Evolutionary conservation across 306 rosid species (phyloP), one percentile per base, ranked within the genome.

Genomic region (Myrica gale): DNA sequence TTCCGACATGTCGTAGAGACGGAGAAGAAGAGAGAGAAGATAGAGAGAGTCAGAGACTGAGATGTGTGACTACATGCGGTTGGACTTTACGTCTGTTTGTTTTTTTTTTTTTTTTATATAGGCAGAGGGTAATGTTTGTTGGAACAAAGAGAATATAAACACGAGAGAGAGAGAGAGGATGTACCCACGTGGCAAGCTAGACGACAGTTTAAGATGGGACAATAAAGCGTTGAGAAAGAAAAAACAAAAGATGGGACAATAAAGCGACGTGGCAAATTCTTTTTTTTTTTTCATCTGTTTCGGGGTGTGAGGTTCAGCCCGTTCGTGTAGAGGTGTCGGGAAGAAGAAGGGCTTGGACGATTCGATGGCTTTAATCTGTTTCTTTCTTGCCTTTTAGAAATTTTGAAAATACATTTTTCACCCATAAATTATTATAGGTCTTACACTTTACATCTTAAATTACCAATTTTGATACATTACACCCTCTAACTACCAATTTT

Each of bases 1-100:
- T 11, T 83, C 81, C 68, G 90, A 86, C 93, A 91, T 88, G 84
- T 62, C 76, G 78, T 48, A 23, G 57, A 4, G 23, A 65, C 0
- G 54, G 56, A 15, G 6, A 26, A 68, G 12, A 9, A 20, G 52
- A 41, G 78, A 48, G 66, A 68, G 12, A 9, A 20, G 52, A 41
- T 76, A 48, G 66, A 48, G 45, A 41, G 51, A 58, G 47, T 21
- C 62, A 12, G 50, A 16, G 78, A 72, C 46, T 39, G 23, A 65
- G 62, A 68, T 42, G 53, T 9, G 16, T 17, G 69, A 10, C 16
- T 4, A 51, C 3, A 12, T 26, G 32, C 32, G 32, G 32, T 26
- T 26, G 32, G 32, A 26, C 32, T 26, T 26, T 26, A 26, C 1
- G 32, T 26, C 32, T 26, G 32, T 26, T 26, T 26, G 32, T 26